Conservation (phyloP, 2,329 filamentous ascomycete species). For the Elsinoe batatas region DNA sequence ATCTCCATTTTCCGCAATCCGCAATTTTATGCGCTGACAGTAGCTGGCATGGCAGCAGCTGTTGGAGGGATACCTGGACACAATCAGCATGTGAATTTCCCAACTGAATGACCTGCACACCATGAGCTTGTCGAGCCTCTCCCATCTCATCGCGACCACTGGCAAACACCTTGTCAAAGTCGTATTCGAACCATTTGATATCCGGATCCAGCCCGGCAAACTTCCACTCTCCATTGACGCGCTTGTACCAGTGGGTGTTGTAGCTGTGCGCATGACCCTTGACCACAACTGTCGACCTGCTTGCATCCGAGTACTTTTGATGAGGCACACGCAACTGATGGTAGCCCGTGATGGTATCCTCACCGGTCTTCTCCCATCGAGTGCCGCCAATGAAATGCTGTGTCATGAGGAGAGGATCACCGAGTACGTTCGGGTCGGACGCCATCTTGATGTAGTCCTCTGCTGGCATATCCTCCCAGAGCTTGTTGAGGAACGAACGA, state of each 20-base stretch:
- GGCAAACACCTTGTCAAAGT: conserved; percentile 47
- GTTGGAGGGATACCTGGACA: conserved; percentile 11
- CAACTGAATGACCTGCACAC: conserved; percentile 11
- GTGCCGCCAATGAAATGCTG: conserved; percentile 49
- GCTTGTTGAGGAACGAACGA: conserved; percentile 45
- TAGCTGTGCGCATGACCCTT: conserved; percentile 49
- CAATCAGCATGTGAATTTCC: too few species aligned
- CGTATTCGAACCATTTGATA: conserved; percentile 47
- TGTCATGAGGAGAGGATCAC: conserved; percentile 44
- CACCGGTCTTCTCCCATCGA: conserved; percentile 41
- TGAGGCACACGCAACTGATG: conserved; percentile 51
- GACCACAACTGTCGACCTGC: conserved; percentile 36
- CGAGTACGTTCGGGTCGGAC: conserved; percentile 43
- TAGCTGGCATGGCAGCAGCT: neutral
- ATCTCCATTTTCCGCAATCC: neutral
- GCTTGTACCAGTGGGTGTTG: conserved; percentile 47
- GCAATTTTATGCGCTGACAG: neutral
- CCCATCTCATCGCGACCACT: conserved; percentile 37
- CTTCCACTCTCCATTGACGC: conserved; percentile 50
- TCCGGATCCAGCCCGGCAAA: conserved; percentile 46
- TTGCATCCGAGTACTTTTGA: conserved; percentile 44
- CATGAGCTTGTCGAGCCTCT: conserved; percentile 33
- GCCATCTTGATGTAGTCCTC: conserved; percentile 45
- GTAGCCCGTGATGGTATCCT: conserved; percentile 42
- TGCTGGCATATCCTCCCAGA: conserved; percentile 48